A percentile compares a stretch with the other conserved stretches of the same genome.
Conservation (phyloP, 148 eudicot genomes). For the Heliamphora exappendiculata region DNA sequence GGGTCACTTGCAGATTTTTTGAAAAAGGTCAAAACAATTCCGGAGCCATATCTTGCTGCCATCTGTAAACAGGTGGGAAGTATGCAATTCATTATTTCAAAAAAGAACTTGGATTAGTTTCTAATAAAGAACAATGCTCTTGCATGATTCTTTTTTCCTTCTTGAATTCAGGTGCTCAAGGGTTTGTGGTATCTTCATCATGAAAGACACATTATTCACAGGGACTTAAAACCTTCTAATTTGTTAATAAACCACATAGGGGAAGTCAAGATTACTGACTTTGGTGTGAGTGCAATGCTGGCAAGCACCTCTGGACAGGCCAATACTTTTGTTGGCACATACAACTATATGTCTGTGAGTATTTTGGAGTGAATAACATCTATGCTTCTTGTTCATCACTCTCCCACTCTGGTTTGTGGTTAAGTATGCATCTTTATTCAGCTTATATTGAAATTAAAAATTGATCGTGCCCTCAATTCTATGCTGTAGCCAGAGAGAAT, state of each 20-base stretch:
- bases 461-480: conserved; percentile 4
- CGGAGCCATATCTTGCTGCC: conserved; percentile 89
- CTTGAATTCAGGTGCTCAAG: conserved; percentile 63
- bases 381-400: neutral
- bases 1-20: conserved; percentile 90
- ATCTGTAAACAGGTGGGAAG: conserved; percentile 78
- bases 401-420: neutral
- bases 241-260: conserved; percentile 93
- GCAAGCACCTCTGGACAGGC: conserved; percentile 92
- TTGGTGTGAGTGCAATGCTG: conserved; percentile 93
- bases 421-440: neutral
- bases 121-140: neutral
- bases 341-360: conserved; percentile 95
- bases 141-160: conserved; percentile 9
- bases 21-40: conserved; percentile 61
- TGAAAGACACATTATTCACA: conserved; percentile 84
- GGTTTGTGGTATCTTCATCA: conserved; percentile 97
- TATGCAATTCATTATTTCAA: neutral
- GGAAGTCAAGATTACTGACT: conserved; percentile 95
- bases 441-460: neutral
- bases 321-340: conserved; percentile 83
- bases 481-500: conserved; percentile 84
- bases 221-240: conserved; percentile 96
- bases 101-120: neutral
- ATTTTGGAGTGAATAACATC: neutral